phyloP scores from a whole-genome alignment of 176 grass and related monocot genomes.

The Rhynchospora tenuis region DNA sequence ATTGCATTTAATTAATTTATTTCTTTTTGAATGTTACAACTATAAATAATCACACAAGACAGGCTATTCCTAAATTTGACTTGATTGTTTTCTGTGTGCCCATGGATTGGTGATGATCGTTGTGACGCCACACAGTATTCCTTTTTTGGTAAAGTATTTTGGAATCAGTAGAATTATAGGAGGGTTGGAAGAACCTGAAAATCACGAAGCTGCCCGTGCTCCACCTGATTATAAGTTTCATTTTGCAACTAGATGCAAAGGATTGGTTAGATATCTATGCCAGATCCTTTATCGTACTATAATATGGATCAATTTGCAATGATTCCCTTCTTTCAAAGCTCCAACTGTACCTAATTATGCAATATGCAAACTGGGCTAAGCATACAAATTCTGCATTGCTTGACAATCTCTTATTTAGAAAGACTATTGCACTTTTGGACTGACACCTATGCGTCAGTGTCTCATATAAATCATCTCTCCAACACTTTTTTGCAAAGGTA shows the following conservation, averaged over 20 bases:
- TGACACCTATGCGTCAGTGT: conserved; percentile 25
- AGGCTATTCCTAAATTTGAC: background rate
- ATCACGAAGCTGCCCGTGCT: conserved; percentile 7
- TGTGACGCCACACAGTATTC: conserved; percentile 35
- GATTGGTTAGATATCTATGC: conserved; percentile 24
- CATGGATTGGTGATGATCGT: conserved; percentile 13
- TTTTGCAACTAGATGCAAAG: conserved; percentile 25
- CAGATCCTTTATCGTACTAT: background rate
- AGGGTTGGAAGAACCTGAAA: conserved; percentile 20
- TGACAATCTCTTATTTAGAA: conserved; percentile 10
- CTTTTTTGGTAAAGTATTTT: conserved; percentile 30
- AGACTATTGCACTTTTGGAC: conserved; percentile 14
- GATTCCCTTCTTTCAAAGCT: background rate
- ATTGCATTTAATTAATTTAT: background rate
- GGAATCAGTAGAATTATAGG: conserved; percentile 29
- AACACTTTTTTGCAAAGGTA: conserved; percentile 30
- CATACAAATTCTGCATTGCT: background rate
- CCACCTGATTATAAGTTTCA: conserved; percentile 7
- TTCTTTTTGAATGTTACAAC: background rate
- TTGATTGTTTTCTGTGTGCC: background rate
- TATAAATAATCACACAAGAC: background rate
- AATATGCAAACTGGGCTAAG: background rate
- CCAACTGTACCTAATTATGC: background rate
- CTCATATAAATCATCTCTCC: conserved; percentile 36
- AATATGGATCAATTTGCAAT: background rate